Percentiles rank a stretch among this genome's conserved stretches.
Evolutionary conservation across 768 basidiomycete genomes (phyloP).

Genomic region (Suillus hirtellus): DNA sequence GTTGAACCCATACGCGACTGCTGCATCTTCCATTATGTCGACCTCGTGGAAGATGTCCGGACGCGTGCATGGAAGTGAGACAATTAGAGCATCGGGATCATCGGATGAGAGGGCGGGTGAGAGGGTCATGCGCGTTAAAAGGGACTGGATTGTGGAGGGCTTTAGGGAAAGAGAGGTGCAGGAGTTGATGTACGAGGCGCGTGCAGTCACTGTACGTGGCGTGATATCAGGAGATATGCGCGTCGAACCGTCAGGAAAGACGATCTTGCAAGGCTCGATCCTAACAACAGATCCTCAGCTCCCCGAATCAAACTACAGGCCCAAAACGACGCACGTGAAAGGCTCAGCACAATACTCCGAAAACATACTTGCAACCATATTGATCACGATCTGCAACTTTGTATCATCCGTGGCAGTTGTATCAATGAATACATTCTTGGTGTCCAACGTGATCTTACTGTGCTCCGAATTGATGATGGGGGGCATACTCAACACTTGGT

Average conservation of each 20-base stretch:
- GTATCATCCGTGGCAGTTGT: constrained; percentile 96
- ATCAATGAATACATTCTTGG: constrained; percentile 94
- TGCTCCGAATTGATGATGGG: constrained; percentile 98
- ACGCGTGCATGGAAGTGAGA: constrained; percentile 89
- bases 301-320: neutral
- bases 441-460: constrained; percentile 95
- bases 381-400: constrained; percentile 93
- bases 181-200: constrained; percentile 91
- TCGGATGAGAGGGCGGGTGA: constrained; percentile 51
- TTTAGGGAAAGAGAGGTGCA: constrained; percentile 85
- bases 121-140: constrained; percentile 86
- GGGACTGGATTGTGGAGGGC: constrained; percentile 60
- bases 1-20: constrained; percentile 98
- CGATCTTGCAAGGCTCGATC: constrained; percentile 89
- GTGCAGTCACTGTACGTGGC: constrained; percentile 68
- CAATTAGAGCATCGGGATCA: constrained; percentile 68
- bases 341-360: constrained; percentile 92
- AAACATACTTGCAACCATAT: constrained; percentile 97
- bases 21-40: constrained; percentile 97
- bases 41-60: constrained; percentile 98
- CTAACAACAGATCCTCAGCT: constrained; percentile 39
- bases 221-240: constrained; percentile 82
- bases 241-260: constrained; percentile 73
- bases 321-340: constrained; percentile 68
- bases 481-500: constrained; percentile 92